These are phyloP conservation scores for Ogataea methylovora DNA, from an alignment of 805 yeast genomes.

Conservation along the genomic window DNA sequence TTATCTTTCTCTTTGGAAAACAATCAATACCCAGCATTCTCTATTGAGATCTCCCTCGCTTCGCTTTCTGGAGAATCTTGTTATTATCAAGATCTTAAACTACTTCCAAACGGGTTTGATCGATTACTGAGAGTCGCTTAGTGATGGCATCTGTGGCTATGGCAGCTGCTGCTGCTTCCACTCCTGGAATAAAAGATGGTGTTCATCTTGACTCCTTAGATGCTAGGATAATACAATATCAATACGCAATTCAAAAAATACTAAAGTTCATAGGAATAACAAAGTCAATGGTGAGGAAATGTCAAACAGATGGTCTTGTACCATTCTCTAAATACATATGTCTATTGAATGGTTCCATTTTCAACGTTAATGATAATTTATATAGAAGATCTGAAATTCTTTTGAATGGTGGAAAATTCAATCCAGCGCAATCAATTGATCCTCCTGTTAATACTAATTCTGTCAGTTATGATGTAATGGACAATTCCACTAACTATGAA, in stretches of 20 bases:
- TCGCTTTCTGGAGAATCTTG: too few relatives aligned
- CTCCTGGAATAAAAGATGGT: slow-evolving; percentile 24
- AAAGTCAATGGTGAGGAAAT: slow-evolving; percentile 12
- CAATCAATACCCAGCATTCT: too few relatives aligned
- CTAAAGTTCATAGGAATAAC: slow-evolving; percentile 28
- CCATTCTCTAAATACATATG: slow-evolving; percentile 29
- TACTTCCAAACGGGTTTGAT: too few relatives aligned
- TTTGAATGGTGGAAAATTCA: slow-evolving; percentile 33
- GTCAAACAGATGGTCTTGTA: slow-evolving; percentile 13
- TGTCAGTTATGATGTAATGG: slow-evolving; percentile 26
- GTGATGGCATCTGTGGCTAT: slow-evolving; percentile 13
- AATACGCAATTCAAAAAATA: slow-evolving; percentile 43
- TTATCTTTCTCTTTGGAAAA: too few relatives aligned
- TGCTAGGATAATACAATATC: slow-evolving; percentile 51
- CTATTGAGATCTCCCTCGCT: too few relatives aligned
- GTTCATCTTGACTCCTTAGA: slow-evolving; percentile 40
- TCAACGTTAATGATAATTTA: slow-evolving; percentile 32
- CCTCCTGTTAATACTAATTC: slow-evolving; percentile 31
- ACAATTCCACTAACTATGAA: slow-evolving; percentile 24
- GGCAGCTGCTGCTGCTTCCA: slow-evolving; percentile 29
- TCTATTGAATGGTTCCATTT: slow-evolving; percentile 31
- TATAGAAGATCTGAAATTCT: slow-evolving; percentile 31
- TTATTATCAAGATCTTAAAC: too few relatives aligned
- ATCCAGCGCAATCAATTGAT: slow-evolving; percentile 30
- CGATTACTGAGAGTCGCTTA: too few relatives aligned